Conservation (phyloP, 768 basidiomycete species). For the Harrya chromipes region DNA sequence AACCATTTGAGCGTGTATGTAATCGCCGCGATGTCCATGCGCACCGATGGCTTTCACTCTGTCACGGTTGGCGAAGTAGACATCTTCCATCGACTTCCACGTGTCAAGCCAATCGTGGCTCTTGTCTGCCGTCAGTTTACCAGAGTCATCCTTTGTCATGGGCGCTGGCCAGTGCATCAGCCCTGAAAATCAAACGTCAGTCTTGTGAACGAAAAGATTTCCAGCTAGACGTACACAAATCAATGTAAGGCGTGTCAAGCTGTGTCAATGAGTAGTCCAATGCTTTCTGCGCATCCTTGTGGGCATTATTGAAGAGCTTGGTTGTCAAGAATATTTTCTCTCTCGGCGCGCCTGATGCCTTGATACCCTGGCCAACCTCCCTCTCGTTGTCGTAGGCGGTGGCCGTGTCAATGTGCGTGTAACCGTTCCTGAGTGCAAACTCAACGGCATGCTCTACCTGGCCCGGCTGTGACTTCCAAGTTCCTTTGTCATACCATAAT, state of each 20-base stretch:
- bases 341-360: slow-evolving; percentile 66
- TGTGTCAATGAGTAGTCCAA: slow-evolving; percentile 61
- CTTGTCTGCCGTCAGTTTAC: slow-evolving; percentile 41
- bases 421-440: slow-evolving; percentile 66
- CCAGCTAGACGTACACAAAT: slow-evolving; percentile 54
- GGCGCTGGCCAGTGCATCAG: slow-evolving; percentile 82
- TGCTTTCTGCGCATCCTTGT: slow-evolving; percentile 52
- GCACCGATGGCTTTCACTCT: slow-evolving; percentile 73
- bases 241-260: slow-evolving; percentile 71
- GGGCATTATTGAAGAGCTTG: slow-evolving; percentile 60
- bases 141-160: slow-evolving; percentile 45
- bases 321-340: slow-evolving; percentile 75
- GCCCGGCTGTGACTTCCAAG: slow-evolving; percentile 71
- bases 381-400: slow-evolving; percentile 66
- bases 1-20: no score
- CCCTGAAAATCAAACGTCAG: slow-evolving; percentile 71
- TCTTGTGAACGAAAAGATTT: slow-evolving; percentile 31
- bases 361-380: slow-evolving; percentile 79
- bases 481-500: slow-evolving; percentile 37
- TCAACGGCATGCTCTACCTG: slow-evolving; percentile 69
- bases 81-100: slow-evolving; percentile 71
- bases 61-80: slow-evolving; percentile 58
- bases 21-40: not conserved
- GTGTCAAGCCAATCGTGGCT: slow-evolving; percentile 65
- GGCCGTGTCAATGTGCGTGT: slow-evolving; percentile 69